These are phyloP conservation scores for Flammula alnicola DNA, from an alignment of 1,284 basidiomycete genomes.

Conservation along the genomic window DNA sequence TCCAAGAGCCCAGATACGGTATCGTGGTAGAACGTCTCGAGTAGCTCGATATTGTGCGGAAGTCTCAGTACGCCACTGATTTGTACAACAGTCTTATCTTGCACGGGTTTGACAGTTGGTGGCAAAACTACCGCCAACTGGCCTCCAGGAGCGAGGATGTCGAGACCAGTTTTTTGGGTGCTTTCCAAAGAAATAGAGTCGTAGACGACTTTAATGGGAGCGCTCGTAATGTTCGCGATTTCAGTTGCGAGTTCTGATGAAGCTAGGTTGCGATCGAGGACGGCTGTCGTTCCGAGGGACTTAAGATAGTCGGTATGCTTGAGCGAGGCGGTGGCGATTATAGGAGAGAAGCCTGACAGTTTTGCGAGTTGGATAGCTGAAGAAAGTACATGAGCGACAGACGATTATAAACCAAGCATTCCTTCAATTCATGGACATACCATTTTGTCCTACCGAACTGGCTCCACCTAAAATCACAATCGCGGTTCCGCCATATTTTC, in stretches of 20 bases:
- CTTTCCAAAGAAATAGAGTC: constrained; percentile 35
- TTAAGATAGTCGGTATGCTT: constrained; percentile 46
- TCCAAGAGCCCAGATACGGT: constrained; percentile 17
- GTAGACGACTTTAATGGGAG: constrained; percentile 33
- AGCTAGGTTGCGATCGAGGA: no score
- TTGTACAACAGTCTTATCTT: constrained; percentile 2
- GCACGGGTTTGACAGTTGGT: constrained; percentile 23
- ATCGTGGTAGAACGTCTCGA: constrained; percentile 20
- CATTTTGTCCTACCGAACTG: no score
- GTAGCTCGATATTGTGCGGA: constrained; percentile 29
- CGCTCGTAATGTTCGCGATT: constrained; percentile 23
- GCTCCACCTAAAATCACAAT: constrained; percentile 41
- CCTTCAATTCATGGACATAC: constrained; percentile 40
- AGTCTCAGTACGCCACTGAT: constrained; percentile 16
- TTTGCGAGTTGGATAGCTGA: constrained; percentile 47
- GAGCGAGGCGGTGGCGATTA: constrained; percentile 53
- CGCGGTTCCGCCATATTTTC: constrained; percentile 37
- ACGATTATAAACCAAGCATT: neutral
- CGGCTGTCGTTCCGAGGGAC: no score
- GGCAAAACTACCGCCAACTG: constrained; percentile 28
- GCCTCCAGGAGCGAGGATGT: constrained; percentile 25
- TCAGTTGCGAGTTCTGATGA: constrained; percentile 37
- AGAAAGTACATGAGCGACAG: neutral
- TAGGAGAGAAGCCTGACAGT: constrained; percentile 53
- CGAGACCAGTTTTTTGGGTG: constrained; percentile 19